Conservation (phyloP, 148 eudicot species). For the Suaeda aralocaspica region DNA sequence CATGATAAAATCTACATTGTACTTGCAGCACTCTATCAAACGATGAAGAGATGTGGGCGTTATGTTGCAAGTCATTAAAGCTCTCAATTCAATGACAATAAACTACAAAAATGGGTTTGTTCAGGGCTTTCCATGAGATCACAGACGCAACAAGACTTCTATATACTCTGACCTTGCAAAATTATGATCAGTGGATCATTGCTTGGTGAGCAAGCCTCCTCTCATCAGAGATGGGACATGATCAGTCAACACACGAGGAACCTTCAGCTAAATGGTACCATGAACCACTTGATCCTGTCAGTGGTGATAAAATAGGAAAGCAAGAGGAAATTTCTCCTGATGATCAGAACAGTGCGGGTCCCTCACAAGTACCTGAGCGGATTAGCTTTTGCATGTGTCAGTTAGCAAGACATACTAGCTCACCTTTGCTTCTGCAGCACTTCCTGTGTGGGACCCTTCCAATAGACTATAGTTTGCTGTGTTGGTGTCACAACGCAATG, state of each 20-base stretch:
- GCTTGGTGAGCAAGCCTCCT: constrained; percentile 42
- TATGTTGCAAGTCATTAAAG: constrained; percentile 79
- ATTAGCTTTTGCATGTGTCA: constrained; percentile 88
- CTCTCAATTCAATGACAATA: constrained; percentile 76
- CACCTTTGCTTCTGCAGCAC: constrained; percentile 93
- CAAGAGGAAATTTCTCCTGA: constrained; percentile 64
- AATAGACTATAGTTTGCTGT: constrained; percentile 69
- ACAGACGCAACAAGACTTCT: constrained; percentile 67
- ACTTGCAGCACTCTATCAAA: constrained; percentile 78
- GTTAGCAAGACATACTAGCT: constrained; percentile 77
- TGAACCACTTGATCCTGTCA: constrained; percentile 72
- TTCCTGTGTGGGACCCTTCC: constrained; percentile 77
- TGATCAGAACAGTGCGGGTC: constrained; percentile 80
- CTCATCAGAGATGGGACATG: constrained; percentile 76
- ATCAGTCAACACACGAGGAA: constrained; percentile 58
- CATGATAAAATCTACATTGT: background rate
- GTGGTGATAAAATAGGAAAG: constrained; percentile 62
- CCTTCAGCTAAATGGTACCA: constrained; percentile 84
- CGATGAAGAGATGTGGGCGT: constrained; percentile 89
- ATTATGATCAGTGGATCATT: constrained; percentile 48
- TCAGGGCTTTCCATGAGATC: constrained; percentile 94
- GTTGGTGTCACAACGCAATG: constrained; percentile 94
- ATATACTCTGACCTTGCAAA: constrained; percentile 75
- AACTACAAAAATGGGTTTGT: constrained; percentile 82
- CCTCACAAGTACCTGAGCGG: constrained; percentile 97